Evolutionary conservation across 2,329 filamentous ascomycete species (phyloP).

Genomic region (Aspergillus ruber): DNA sequence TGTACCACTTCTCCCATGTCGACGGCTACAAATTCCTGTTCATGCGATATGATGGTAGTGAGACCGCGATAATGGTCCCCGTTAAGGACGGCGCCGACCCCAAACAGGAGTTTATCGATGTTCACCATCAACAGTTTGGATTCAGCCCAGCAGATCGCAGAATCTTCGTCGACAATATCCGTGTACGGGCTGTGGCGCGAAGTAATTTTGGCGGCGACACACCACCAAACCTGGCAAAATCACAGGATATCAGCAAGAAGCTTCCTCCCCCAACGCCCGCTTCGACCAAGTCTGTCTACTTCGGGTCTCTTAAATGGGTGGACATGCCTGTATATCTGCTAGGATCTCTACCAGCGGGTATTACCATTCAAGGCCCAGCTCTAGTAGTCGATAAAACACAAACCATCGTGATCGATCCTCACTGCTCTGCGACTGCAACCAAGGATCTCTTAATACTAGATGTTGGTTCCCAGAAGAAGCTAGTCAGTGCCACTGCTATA

Average conservation of each 20-base stretch:
- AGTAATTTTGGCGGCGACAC: neutral
- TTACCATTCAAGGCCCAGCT: slow-evolving; percentile 26
- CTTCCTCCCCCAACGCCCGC: neutral
- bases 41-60: neutral
- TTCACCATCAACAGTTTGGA: slow-evolving; percentile 38
- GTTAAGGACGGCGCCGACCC: slow-evolving; percentile 29
- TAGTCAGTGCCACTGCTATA: slow-evolving; percentile 48
- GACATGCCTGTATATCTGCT: slow-evolving; percentile 22
- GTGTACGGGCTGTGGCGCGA: slow-evolving; percentile 28
- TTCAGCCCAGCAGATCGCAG: slow-evolving; percentile 26
- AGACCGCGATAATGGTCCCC: neutral
- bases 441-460: slow-evolving; percentile 37
- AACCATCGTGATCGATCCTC: slow-evolving; percentile 39
- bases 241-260: slow-evolving; percentile 10
- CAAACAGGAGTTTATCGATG: slow-evolving; percentile 27
- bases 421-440: slow-evolving; percentile 30
- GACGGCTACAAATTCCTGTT: neutral
- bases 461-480: slow-evolving; percentile 8
- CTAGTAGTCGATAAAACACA: slow-evolving; percentile 39
- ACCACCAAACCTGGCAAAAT: slow-evolving; percentile 9
- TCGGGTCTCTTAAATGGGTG: neutral
- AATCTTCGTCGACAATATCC: slow-evolving; percentile 36
- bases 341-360: slow-evolving; percentile 13
- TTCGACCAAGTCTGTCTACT: neutral
- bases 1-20: neutral